Evolutionary conservation across 208 protist genomes (phyloP).

Genomic region (Acanthamoeba royreba): DNA sequence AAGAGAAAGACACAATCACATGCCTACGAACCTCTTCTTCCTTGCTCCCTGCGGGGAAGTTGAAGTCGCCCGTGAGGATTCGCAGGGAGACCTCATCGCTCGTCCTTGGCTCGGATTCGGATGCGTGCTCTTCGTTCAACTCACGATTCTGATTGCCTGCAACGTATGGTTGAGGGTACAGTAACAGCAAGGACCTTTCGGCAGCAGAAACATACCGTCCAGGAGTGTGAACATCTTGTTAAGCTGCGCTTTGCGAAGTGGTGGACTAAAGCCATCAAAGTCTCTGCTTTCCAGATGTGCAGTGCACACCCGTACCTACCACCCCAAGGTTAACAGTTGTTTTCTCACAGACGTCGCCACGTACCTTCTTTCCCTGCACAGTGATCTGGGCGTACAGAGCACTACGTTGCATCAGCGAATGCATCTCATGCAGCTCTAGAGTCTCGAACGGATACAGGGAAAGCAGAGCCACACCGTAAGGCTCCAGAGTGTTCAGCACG

Average conservation of each 20-base stretch:
- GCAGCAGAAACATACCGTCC: neutral
- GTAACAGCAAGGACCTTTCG: neutral
- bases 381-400: neutral
- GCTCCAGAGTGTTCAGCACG: neutral
- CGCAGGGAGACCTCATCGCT: neutral
- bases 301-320: neutral
- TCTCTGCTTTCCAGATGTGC: neutral
- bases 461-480: neutral
- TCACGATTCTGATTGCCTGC: neutral
- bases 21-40: conserved; percentile 14
- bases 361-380: neutral
- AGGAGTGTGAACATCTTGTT: neutral
- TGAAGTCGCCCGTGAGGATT: neutral
- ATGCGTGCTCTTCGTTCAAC: neutral
- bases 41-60: neutral
- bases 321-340: no score
- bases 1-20: no score
- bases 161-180: neutral
- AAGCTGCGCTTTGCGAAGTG: neutral
- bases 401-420: neutral
- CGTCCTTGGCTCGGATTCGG: neutral
- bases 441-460: neutral
- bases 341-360: no score
- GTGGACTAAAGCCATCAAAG: conserved; percentile 1
- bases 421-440: neutral